Conservation (phyloP, 129 eudicot genomes). For the Tanacetum coccineum region DNA sequence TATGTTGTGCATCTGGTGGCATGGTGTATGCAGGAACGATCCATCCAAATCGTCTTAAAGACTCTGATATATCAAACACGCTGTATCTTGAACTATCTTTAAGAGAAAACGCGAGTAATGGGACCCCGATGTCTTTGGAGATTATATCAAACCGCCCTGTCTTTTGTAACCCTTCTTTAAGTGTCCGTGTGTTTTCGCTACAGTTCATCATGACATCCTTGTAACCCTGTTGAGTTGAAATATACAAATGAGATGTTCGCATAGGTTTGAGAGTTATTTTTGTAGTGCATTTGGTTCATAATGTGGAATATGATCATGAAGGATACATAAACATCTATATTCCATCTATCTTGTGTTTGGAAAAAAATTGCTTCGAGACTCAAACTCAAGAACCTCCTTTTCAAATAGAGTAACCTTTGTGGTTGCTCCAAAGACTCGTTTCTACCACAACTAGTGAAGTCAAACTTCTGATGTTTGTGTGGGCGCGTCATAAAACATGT, state of each 20-base stretch:
- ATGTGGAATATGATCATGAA: background rate
- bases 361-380: background rate
- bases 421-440: background rate
- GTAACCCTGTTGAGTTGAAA: slow-evolving; percentile 45
- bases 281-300: no score
- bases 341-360: no score
- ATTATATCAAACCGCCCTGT: slow-evolving; percentile 49
- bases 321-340: background rate
- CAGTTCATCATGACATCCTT: slow-evolving; percentile 63
- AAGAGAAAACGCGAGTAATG: slow-evolving; percentile 62
- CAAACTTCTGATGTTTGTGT: background rate
- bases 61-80: slow-evolving; percentile 55
- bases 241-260: background rate
- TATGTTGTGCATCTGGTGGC: slow-evolving; percentile 73
- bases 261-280: background rate
- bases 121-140: slow-evolving; percentile 75
- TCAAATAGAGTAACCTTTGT: background rate
- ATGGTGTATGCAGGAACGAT: slow-evolving; percentile 75
- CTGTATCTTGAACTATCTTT: slow-evolving; percentile 58
- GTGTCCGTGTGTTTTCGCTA: slow-evolving; percentile 37
- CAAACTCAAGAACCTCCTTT: background rate
- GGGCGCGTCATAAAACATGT: background rate
- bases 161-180: slow-evolving; percentile 53
- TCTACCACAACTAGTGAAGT: background rate
- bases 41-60: slow-evolving; percentile 69